These are phyloP conservation scores for Cordyceps farinosa DNA, from an alignment of 2,329 filamentous ascomycete species.

Conservation along the genomic window DNA sequence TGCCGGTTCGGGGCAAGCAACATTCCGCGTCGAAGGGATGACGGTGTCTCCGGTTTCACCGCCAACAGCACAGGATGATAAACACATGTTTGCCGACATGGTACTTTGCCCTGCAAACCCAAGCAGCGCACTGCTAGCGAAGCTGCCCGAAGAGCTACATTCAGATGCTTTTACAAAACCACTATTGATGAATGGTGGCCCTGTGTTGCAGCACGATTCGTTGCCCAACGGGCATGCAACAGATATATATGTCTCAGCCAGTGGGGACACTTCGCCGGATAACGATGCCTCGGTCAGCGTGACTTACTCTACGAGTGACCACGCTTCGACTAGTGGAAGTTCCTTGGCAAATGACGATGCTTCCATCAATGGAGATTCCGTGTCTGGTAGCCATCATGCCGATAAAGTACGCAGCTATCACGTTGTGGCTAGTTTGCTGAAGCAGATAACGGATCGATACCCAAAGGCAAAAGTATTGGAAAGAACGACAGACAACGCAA, in stretches of 20 bases:
- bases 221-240: not conserved
- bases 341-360: not conserved
- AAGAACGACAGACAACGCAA: not conserved
- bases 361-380: not conserved
- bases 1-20: not conserved
- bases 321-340: not conserved
- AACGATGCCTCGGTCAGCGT: not conserved
- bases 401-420: not conserved
- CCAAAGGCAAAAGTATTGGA: slow-evolving; percentile 2
- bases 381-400: not conserved
- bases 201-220: not conserved
- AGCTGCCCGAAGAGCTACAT: not conserved
- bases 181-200: not conserved
- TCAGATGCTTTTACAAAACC: not conserved
- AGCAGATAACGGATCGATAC: slow-evolving; percentile 15
- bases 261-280: not conserved
- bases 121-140: not conserved
- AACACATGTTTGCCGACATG: slow-evolving; percentile 11
- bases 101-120: not conserved
- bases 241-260: not conserved
- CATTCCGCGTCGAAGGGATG: not conserved
- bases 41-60: not conserved
- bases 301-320: not conserved
- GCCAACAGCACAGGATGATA: not conserved
- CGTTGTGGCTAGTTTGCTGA: not conserved